Evolutionary conservation across 768 basidiomycete genomes (phyloP).

Genomic region (Russula olivacea): DNA sequence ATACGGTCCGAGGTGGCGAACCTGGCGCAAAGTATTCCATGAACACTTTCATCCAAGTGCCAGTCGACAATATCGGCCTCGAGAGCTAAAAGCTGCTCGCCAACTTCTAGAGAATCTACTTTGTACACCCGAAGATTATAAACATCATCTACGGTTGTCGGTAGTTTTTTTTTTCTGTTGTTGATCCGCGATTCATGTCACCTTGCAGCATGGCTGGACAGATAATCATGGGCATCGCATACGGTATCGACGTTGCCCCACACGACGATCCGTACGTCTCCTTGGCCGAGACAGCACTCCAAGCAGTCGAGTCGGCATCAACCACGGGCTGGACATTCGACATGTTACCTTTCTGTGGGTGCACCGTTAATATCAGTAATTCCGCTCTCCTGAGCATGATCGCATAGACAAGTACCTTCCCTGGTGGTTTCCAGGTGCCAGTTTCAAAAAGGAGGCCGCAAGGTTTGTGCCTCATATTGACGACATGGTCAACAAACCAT

Average conservation of each 20-base stretch:
- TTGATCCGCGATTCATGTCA: constrained; percentile 12
- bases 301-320: constrained; percentile 18
- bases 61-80: constrained; percentile 14
- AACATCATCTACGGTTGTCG: constrained; percentile 17
- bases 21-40: constrained; percentile 19
- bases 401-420: constrained; percentile 26
- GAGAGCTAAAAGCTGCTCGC: constrained; percentile 17
- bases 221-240: constrained; percentile 26
- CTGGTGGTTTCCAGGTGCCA: constrained; percentile 29
- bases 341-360: constrained; percentile 23
- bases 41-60: constrained; percentile 18
- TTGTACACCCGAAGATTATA: constrained; percentile 13
- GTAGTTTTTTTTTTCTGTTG: not conserved
- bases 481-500: constrained; percentile 27
- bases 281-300: constrained; percentile 23
- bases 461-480: constrained; percentile 24
- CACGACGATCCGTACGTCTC: constrained; percentile 24
- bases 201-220: constrained; percentile 18
- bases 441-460: constrained; percentile 27
- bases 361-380: not conserved
- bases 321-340: constrained; percentile 21
- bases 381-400: not conserved
- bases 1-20: constrained; percentile 16
- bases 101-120: constrained; percentile 19
- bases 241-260: constrained; percentile 24